Evolutionary conservation across 169 alveolate species (phyloP).

Genomic region (Theileria equi): DNA sequence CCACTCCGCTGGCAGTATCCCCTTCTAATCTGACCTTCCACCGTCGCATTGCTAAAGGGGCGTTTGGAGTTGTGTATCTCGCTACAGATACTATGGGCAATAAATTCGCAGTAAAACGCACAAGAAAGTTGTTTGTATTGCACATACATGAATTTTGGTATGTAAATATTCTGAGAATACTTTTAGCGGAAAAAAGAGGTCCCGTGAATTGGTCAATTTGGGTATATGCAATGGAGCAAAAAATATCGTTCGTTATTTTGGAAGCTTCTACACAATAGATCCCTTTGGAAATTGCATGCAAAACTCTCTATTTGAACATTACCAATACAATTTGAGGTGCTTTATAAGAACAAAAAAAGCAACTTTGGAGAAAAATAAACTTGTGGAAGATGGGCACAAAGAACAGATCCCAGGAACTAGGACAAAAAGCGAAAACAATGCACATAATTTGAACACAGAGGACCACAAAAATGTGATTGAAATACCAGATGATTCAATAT

Average conservation of each 20-base stretch:
- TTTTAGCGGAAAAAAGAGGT: constrained; percentile 47
- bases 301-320: constrained; percentile 40
- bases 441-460: too few relatives aligned
- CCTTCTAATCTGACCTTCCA: constrained; percentile 57
- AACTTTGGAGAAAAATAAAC: constrained; percentile 9
- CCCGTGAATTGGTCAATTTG: constrained; percentile 52
- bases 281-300: constrained; percentile 39
- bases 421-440: too few relatives aligned
- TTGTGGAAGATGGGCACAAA: neutral
- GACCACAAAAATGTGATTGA: too few relatives aligned
- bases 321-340: constrained; percentile 39
- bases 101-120: constrained; percentile 48
- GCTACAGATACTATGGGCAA: constrained; percentile 41
- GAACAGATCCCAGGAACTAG: too few relatives aligned
- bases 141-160: neutral
- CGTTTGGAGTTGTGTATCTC: constrained; percentile 59
- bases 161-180: neutral
- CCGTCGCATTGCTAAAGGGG: constrained; percentile 51
- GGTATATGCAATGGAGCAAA: constrained; percentile 57
- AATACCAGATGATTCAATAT: too few relatives aligned
- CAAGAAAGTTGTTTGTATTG: constrained; percentile 33
- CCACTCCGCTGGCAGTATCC: constrained; percentile 23
- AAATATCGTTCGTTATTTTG: constrained; percentile 42
- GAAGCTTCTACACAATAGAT: constrained; percentile 53
- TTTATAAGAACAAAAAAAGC: constrained; percentile 15